Conservation (phyloP, 352 stramenopile species). For the Blastocystis sp. region DNA sequence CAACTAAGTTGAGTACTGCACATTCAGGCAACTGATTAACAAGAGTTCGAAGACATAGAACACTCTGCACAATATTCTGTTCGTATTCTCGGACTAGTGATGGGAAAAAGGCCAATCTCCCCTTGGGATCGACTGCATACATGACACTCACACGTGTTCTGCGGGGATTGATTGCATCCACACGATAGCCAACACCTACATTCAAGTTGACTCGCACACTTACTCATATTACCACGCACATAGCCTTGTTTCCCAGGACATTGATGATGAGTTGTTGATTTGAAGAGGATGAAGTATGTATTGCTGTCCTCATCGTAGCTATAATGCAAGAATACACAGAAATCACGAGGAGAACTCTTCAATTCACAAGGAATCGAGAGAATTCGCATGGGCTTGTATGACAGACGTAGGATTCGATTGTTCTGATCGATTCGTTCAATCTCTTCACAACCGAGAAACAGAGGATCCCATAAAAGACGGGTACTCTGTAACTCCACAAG, state of each 20-base stretch:
- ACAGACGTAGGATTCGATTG: conserved; percentile 40
- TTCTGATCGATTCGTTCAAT: conserved; percentile 28
- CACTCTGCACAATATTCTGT: background rate
- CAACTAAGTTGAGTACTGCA: background rate
- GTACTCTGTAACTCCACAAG: background rate
- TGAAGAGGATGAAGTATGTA: conserved; percentile 39
- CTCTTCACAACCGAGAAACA: conserved; percentile 1
- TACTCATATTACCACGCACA: conserved; percentile 13
- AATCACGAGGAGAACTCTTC: background rate
- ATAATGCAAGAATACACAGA: conserved; percentile 21
- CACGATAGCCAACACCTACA: conserved; percentile 6
- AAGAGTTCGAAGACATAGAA: background rate
- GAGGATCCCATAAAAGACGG: conserved; percentile 32
- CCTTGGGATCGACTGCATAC: background rate
- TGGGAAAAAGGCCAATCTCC: background rate
- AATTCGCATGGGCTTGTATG: conserved; percentile 44
- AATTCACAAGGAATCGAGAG: background rate
- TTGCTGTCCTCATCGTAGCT: conserved; percentile 24
- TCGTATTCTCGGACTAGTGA: background rate
- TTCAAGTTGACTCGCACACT: background rate
- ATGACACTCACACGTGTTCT: conserved; percentile 17
- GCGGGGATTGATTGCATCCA: background rate
- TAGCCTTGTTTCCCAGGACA: background rate
- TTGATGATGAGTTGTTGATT: background rate
- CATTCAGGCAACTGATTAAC: conserved; percentile 21